These are phyloP conservation scores for Colletotrichum tropicicola DNA, from an alignment of 2,329 filamentous ascomycete genomes.

Conservation along the genomic window DNA sequence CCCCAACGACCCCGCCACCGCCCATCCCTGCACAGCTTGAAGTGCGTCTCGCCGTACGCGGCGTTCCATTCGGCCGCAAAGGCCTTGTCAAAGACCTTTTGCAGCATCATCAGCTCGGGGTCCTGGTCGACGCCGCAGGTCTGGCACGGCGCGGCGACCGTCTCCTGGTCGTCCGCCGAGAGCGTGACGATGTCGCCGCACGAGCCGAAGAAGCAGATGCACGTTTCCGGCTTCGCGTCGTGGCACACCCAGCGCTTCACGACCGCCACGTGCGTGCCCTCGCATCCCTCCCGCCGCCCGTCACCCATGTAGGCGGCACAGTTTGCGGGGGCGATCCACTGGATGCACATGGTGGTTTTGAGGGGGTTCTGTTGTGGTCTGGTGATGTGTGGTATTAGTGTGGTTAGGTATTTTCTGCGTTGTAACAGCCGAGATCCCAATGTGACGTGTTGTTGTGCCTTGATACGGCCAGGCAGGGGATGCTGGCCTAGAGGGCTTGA, in stretches of 20 bases:
- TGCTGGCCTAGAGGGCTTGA: background rate
- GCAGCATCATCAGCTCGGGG: slow-evolving; percentile 14
- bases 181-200: slow-evolving; percentile 7
- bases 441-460: background rate
- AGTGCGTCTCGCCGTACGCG: slow-evolving; percentile 7
- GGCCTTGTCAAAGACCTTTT: slow-evolving; percentile 1
- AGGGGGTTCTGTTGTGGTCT: background rate
- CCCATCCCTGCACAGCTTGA: slow-evolving; percentile 1
- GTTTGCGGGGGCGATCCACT: slow-evolving; percentile 23
- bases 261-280: slow-evolving; percentile 12
- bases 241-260: slow-evolving; percentile 7
- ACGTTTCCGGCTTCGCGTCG: background rate
- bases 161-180: background rate
- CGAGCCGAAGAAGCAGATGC: slow-evolving; percentile 27
- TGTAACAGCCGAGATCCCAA: background rate
- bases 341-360: slow-evolving; percentile 14
- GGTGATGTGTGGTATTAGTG: background rate
- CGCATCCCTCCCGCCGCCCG: too few relatives aligned
- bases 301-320: too few relatives aligned
- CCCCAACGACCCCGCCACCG: slow-evolving; percentile 8
- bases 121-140: slow-evolving; percentile 8
- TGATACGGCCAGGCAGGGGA: background rate
- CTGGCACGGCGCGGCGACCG: slow-evolving; percentile 10
- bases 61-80: slow-evolving; percentile 4
- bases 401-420: background rate